Base-by-base conservation (phyloP, 1,284 basidiomycete genomes). In the Fomitopsis palustris region DNA sequence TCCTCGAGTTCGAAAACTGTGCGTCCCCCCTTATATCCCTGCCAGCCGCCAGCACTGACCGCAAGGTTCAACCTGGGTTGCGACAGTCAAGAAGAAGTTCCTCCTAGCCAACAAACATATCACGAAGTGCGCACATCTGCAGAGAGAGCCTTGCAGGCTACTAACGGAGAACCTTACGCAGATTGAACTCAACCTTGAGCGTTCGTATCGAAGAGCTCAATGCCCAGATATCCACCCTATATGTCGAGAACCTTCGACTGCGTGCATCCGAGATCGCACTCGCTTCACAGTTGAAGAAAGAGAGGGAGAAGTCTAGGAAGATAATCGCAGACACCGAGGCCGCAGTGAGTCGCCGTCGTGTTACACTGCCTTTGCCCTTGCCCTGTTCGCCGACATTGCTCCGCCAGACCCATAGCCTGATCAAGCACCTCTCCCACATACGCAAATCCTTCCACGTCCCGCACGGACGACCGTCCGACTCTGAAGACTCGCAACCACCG, bases 101-200 rank as follows among this genome's bases (percentile, higher is more conserved):
- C 80, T 93, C 25, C 85, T 92, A 58, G 90, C 90, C 59, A 93
- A 93, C 77, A 93, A 92, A 74, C 90, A 92, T 74, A 93, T 93
- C 69, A 92, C 91, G 29, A 93, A 92, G 89, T 91, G 35, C 17
- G 68, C 64, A n/a, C 49, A 49, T 19, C 17, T 21, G 43, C 35
- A 45, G 27, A 16, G 25, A 35, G 17, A 57, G 29, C 31, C 4
- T 9, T 6, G 17, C 9, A n/a, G 14, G n/a, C 59, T 47, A 57
- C 35, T 37, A 14, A 54, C 19, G 31, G 56, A 61, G 39, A 60
- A 39, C 16, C 52, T 21, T 12, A 43, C n/a, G 7, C 64, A 92
- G 90, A 71, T 83, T 92, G 64, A 93, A 93, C 74, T 91, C 90
- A 33, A 90, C 88, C 21, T 78, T 93, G 62, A 90, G 88, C 72